Evolutionary conservation across 2,329 filamentous ascomycete species (phyloP).

Genomic region (Pseudogymnoascus destructans): DNA sequence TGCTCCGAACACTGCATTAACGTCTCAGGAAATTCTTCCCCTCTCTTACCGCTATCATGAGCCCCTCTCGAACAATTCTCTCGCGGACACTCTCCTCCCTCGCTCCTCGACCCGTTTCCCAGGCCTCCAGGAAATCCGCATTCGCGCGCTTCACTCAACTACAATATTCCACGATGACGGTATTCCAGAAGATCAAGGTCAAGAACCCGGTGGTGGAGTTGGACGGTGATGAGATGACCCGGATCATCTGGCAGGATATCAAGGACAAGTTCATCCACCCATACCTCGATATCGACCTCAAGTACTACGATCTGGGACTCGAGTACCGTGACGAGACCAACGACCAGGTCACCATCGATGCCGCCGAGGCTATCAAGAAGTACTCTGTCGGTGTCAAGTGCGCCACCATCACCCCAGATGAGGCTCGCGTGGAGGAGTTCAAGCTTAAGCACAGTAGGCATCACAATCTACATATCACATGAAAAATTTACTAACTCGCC

Average conservation of each 20-base stretch:
- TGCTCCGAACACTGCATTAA: background rate
- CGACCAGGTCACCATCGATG: slow-evolving; percentile 89
- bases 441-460: slow-evolving; percentile 89
- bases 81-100: slow-evolving; percentile 11
- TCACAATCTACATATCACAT: background rate
- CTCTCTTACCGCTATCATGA: slow-evolving; percentile 7
- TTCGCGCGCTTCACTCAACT: slow-evolving; percentile 14
- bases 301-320: slow-evolving; percentile 92
- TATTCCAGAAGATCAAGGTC: slow-evolving; percentile 85
- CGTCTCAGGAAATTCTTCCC: slow-evolving; percentile 7
- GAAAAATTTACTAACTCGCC: slow-evolving; percentile 14
- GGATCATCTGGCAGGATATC: slow-evolving; percentile 98
- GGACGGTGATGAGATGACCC: slow-evolving; percentile 91
- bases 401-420: slow-evolving; percentile 96
- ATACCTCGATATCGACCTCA: slow-evolving; percentile 93
- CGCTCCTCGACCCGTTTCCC: slow-evolving; percentile 9
- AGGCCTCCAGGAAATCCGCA: slow-evolving; percentile 9
- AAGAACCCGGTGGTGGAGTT: slow-evolving; percentile 98
- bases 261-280: slow-evolving; percentile 98
- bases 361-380: slow-evolving; percentile 96
- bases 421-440: slow-evolving; percentile 93
- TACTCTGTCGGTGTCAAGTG: slow-evolving; percentile 99
- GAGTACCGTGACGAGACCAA: slow-evolving; percentile 92
- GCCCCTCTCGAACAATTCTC: slow-evolving; percentile 15
- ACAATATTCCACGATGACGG: slow-evolving; percentile 40